Conservation (phyloP, 1,139 yeast species). For the Hansenula sp. region DNA sequence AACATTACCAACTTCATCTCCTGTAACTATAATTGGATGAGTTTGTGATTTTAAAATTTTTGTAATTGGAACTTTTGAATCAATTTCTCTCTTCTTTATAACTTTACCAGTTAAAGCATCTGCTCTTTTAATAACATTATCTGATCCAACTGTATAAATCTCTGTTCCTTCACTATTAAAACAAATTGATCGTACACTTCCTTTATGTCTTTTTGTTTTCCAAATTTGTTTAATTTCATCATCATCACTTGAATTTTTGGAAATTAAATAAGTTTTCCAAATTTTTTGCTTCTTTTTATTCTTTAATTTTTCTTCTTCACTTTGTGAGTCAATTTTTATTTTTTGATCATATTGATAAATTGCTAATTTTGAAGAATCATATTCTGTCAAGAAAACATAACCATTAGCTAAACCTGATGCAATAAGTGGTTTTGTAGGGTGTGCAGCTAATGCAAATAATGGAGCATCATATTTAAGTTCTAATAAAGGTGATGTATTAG, state of each 20-base stretch:
- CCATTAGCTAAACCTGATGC: slow-evolving; percentile 81
- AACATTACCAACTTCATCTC: slow-evolving; percentile 4
- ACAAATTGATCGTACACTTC: slow-evolving; percentile 72
- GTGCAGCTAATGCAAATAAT: slow-evolving; percentile 73
- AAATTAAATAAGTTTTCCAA: slow-evolving; percentile 41
- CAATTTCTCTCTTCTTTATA: slow-evolving; percentile 41
- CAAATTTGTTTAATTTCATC: slow-evolving; percentile 54
- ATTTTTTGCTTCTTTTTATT: slow-evolving; percentile 36
- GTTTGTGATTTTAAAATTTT: slow-evolving; percentile 60
- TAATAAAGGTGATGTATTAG: slow-evolving; percentile 35
- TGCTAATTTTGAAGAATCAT: slow-evolving; percentile 44
- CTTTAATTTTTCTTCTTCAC: slow-evolving; percentile 18
- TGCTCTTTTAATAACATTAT: slow-evolving; percentile 75
- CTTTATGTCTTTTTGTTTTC: slow-evolving; percentile 89
- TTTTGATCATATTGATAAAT: slow-evolving; percentile 24
- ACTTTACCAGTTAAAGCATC: slow-evolving; percentile 73
- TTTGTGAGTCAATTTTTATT: slow-evolving; percentile 15
- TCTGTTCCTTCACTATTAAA: slow-evolving; percentile 47
- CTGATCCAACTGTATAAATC: slow-evolving; percentile 73
- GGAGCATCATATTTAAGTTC: slow-evolving; percentile 56
- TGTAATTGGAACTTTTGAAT: slow-evolving; percentile 43
- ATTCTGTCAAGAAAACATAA: slow-evolving; percentile 53
- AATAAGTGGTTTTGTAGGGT: slow-evolving; percentile 65
- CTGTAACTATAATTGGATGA: slow-evolving; percentile 35
- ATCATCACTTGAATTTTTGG: slow-evolving; percentile 25